A percentile compares a stretch with the other conserved stretches of the same genome.
These are phyloP conservation scores for Conticribra weissflogii DNA, from an alignment of 108 stramenopile species.

Conservation along the genomic window DNA sequence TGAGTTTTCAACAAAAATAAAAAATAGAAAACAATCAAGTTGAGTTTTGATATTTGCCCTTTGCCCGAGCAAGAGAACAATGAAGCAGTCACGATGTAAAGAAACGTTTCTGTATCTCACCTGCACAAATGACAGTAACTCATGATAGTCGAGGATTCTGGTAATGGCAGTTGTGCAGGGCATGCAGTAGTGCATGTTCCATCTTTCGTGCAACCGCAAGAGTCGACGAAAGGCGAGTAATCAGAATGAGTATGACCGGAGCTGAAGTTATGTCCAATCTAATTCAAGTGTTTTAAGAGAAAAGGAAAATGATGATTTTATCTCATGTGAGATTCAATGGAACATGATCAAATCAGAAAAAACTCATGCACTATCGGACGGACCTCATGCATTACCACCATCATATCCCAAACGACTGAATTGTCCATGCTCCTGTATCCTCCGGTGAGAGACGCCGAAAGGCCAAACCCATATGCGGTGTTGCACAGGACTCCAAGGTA, in stretches of 20 bases:
- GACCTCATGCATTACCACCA: not conserved
- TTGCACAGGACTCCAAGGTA: slow-evolving; percentile 14
- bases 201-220: not conserved
- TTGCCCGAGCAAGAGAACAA: too few relatives aligned
- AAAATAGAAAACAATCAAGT: not conserved
- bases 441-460: slow-evolving; percentile 12
- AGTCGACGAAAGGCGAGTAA: not conserved
- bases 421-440: slow-evolving; percentile 2
- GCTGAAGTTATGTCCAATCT: slow-evolving; percentile 15
- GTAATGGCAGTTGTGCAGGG: not conserved
- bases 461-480: slow-evolving; percentile 6
- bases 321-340: too few relatives aligned
- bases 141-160: slow-evolving; percentile 20
- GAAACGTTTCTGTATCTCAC: too few relatives aligned
- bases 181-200: slow-evolving; percentile 15
- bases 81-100: too few relatives aligned
- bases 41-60: not conserved
- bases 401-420: slow-evolving; percentile 25
- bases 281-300: too few relatives aligned
- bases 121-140: slow-evolving; percentile 22
- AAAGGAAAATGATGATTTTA: too few relatives aligned
- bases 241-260: slow-evolving; percentile 16
- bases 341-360: too few relatives aligned
- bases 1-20: not conserved
- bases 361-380: too few relatives aligned